These are phyloP conservation scores for Cyberlindnera veronae DNA, from an alignment of 805 yeast genomes.

Conservation along the genomic window DNA sequence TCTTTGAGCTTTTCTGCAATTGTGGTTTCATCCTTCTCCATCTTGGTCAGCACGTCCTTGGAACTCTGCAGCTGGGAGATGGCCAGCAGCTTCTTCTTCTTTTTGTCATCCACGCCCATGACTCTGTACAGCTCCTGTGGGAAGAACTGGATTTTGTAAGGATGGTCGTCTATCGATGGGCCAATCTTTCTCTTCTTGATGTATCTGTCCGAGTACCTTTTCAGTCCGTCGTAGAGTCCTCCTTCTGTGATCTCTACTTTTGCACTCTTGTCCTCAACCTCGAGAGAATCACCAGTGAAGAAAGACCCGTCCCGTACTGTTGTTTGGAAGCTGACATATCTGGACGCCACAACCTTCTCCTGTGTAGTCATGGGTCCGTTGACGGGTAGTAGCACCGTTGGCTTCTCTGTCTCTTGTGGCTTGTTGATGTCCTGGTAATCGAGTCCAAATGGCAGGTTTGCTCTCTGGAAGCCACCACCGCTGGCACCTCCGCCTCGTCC, in stretches of 20 bases:
- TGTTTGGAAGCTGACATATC: constrained; percentile 49
- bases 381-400: constrained; percentile 51
- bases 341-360: constrained; percentile 53
- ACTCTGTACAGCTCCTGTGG: constrained; percentile 75
- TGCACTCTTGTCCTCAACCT: constrained; percentile 27
- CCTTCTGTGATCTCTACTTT: constrained; percentile 34
- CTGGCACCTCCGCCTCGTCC: constrained; percentile 44
- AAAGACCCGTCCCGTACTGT: constrained; percentile 65
- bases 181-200: constrained; percentile 67
- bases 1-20: constrained; percentile 47
- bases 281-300: constrained; percentile 51
- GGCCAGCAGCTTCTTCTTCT: constrained; percentile 47
- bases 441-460: constrained; percentile 70
- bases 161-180: constrained; percentile 72
- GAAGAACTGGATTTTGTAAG: constrained; percentile 64
- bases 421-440: constrained; percentile 57
- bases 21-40: constrained; percentile 29
- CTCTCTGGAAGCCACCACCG: constrained; percentile 34
- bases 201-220: constrained; percentile 80
- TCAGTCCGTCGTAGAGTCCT: constrained; percentile 62
- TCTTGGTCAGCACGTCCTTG: constrained; percentile 21
- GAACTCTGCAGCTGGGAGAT: constrained; percentile 33
- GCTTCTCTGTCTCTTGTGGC: constrained; percentile 34
- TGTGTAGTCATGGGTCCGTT: constrained; percentile 50
- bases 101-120: constrained; percentile 59